Evolutionary conservation across 805 yeast species (phyloP), one percentile per base, ranked within the genome.

Genomic region (Kodamaea neixiangensis): DNA sequence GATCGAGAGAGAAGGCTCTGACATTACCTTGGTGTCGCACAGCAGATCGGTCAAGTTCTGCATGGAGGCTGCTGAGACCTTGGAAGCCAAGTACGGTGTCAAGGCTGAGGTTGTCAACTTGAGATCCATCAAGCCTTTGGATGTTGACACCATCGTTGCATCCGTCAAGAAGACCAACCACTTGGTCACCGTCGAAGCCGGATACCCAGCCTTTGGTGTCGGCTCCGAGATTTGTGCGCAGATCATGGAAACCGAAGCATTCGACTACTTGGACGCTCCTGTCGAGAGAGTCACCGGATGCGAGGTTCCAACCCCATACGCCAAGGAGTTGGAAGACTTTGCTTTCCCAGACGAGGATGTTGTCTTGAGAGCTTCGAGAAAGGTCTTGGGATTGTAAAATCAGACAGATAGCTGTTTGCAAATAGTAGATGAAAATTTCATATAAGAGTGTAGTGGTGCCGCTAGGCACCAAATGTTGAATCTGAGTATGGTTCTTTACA

Each of bases 301-400:
- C 69, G 99, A 94, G 78, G 97, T 92, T 29, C 99, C 99, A 73
- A 94, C 99, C 61, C 99, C 99, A 58, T 94, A 94, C 70, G 97
- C 97, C 63, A 83, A 85, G 73, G 92, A 87, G 77, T 82, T 94
- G 69, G 99, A 94, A 83, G 96, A 88, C 77, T 89, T 94, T 69
- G 97, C 98, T 50, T 94, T 94, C 97, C 99, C 99, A 73, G 97
- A 92, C 71, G 80, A 89, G 50, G 93, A 89, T 66, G 83, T 91
- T 58, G 88, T 94, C 63, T 82, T 88, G 67, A 87, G 91, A 81
- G 97, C 91, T 60, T 80, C 81, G 60, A 89, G 85, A 76, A 87
- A 86, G 73, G 92, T 86, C 44, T 78, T 88, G 72, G 83, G 89
- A 48, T 77, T 86, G 69, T 83, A 82, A 60, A 18, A 5, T 25